phyloP scores from a whole-genome alignment of 225 moss, liverwort and hornwort species.

The Sphagnum contortum region DNA sequence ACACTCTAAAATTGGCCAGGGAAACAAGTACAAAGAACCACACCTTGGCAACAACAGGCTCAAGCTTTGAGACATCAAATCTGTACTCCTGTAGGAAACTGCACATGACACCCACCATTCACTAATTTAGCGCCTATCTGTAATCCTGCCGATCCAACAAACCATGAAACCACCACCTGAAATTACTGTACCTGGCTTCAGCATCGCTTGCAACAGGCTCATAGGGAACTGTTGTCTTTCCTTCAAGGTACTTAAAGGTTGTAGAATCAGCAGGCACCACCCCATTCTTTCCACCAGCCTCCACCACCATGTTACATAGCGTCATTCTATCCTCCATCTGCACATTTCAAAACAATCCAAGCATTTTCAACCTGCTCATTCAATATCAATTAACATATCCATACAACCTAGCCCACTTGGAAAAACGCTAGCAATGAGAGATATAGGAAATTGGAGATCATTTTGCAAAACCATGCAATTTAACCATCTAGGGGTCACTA shows the following conservation, averaged over 20 bases:
- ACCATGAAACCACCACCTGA: no score
- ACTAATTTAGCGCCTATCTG: no score
- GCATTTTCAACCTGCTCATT: no score
- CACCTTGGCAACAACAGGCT: constrained; percentile 96
- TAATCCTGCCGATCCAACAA: no score
- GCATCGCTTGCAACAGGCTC: constrained; percentile 65
- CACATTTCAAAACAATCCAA: not conserved
- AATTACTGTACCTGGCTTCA: constrained; percentile 50
- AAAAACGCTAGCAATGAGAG: no score
- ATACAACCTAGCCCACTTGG: no score
- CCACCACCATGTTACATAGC: constrained; percentile 94
- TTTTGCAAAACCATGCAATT: no score
- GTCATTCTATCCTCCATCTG: constrained; percentile 99
- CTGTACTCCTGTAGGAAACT: constrained; percentile 75
- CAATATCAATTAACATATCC: no score
- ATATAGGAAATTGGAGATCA: no score
- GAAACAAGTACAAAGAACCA: not conserved
- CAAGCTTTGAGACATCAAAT: constrained; percentile 92
- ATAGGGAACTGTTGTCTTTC: constrained; percentile 72
- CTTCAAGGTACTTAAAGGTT: constrained; percentile 84
- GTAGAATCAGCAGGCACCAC: constrained; percentile 90
- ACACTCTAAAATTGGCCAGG: not conserved
- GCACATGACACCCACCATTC: constrained; percentile 13
- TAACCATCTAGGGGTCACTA: no score
- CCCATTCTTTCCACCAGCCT: constrained; percentile 96